Conservation (phyloP, 2,329 filamentous ascomycete genomes). For the Magnaporthiopsis rhizophila region DNA sequence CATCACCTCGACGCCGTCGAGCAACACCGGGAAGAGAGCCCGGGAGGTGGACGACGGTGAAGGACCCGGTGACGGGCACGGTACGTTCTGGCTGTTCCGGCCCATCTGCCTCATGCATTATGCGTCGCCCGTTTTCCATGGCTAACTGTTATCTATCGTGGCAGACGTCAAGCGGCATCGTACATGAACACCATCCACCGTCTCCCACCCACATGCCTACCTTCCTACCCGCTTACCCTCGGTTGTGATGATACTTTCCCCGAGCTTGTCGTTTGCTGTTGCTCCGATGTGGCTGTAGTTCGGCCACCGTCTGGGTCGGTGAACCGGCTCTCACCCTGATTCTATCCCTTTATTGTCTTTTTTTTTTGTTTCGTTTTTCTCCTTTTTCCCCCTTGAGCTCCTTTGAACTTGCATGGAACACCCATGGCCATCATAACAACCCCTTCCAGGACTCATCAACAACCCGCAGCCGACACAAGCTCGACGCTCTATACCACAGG, state of each 20-base stretch:
- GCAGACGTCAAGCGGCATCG: constrained; percentile 45
- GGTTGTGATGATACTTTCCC: not conserved
- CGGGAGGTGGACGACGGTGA: constrained; percentile 20
- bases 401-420: not conserved
- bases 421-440: not conserved
- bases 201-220: not conserved
- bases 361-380: not conserved
- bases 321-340: not conserved
- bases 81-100: constrained; percentile 13
- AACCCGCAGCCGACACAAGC: not conserved
- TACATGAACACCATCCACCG: constrained; percentile 21
- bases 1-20: constrained; percentile 15
- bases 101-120: constrained; percentile 16
- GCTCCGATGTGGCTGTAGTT: not conserved
- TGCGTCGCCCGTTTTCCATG: not conserved
- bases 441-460: not conserved
- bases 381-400: not conserved
- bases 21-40: constrained; percentile 22
- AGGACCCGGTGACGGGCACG: constrained; percentile 30
- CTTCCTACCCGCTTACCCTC: not conserved
- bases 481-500: not conserved
- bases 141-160: constrained; percentile 14
- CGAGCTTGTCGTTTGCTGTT: not conserved
- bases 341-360: constrained; percentile 2
- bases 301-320: not conserved